Base-by-base conservation (phyloP, 495 filamentous ascomycete genomes). In the Peziza echinospora region DNA sequence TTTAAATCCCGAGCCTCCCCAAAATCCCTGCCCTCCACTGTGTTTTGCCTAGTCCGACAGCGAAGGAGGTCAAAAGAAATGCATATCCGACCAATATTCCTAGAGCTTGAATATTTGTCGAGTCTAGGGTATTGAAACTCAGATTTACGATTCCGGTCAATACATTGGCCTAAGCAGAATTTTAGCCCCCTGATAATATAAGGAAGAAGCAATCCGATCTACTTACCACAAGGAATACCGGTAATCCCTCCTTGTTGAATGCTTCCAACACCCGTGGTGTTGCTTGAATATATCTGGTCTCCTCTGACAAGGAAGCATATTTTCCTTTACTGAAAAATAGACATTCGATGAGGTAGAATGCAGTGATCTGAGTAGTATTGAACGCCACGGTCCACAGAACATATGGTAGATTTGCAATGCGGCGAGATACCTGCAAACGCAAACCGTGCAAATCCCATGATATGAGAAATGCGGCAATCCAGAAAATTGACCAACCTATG, bases 351-450 rank as follows among this genome's bases (percentile, higher is more conserved):
- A 74, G 54, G 56, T 76, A 83, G 59, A 86, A 94, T 4, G 77
- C 64, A 3, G 80, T 66, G 16, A 99, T 62, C 58, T 93, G 82
- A 5, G 64, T 66, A 46, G 71, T 78, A 60, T 96, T 99, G 68
- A 85, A 96, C 5, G 84, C 77, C 10, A 75, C 66, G 13, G 91
- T 78, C 87, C 87, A 99, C 43, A 93, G 65, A 25, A 94, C 65
- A 56, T 99, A 99, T 0, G 89, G 85, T 45, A 93, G 73, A 57
- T 96, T 96, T 7, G 89, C 89, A 16, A 99, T 64, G 9, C 89
- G 75, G 24, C 89, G 77, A 4, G 89, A 96, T 5, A 94, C 83
- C 2, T 65, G 65, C 19, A 93, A 66, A 4, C 72, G 74, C 19
- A 78, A 66, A 8, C 83, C 85, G 47, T 80, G 73, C 52, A 72